A percentile compares a stretch with the other conserved stretches of the same genome.
phyloP scores from a whole-genome alignment of 148 eudicot genomes.

The Rhododendron ovatum region DNA sequence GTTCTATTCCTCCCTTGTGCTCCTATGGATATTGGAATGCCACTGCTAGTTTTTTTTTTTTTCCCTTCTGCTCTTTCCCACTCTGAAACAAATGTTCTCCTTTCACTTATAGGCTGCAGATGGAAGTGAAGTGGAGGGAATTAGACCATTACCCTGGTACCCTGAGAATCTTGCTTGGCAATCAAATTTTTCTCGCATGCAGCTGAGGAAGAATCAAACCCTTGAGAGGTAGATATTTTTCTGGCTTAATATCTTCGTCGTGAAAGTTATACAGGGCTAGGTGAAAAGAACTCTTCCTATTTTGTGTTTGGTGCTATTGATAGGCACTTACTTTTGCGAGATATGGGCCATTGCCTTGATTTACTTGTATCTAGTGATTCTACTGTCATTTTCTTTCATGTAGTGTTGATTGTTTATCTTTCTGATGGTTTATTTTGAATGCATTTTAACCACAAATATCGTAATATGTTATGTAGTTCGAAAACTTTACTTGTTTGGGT shows the following conservation, averaged over 20 bases:
- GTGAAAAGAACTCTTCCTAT: not conserved
- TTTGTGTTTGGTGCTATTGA: not conserved
- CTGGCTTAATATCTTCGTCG: not conserved
- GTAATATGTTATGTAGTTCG: not conserved
- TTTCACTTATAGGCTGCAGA: constrained; percentile 43
- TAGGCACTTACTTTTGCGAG: not conserved
- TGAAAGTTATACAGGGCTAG: not conserved
- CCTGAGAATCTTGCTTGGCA: constrained; percentile 98
- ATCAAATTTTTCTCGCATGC: constrained; percentile 82
- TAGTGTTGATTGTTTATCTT: not conserved
- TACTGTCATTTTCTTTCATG: not conserved
- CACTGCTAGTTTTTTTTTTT: not conserved
- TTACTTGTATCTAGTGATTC: not conserved
- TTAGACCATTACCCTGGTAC: constrained; percentile 89
- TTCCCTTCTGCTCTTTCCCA: not conserved
- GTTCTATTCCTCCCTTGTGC: constrained; percentile 10
- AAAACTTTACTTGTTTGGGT: not conserved
- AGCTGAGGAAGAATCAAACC: constrained; percentile 84
- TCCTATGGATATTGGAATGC: not conserved
- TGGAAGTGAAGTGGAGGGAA: constrained; percentile 68
- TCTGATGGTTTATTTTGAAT: not conserved
- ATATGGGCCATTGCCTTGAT: not conserved
- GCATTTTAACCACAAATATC: not conserved
- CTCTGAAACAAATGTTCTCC: not conserved
- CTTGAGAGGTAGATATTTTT: constrained; percentile 58